Base-by-base conservation (phyloP, 805 yeast species). In the Yarrowia divulgata region DNA sequence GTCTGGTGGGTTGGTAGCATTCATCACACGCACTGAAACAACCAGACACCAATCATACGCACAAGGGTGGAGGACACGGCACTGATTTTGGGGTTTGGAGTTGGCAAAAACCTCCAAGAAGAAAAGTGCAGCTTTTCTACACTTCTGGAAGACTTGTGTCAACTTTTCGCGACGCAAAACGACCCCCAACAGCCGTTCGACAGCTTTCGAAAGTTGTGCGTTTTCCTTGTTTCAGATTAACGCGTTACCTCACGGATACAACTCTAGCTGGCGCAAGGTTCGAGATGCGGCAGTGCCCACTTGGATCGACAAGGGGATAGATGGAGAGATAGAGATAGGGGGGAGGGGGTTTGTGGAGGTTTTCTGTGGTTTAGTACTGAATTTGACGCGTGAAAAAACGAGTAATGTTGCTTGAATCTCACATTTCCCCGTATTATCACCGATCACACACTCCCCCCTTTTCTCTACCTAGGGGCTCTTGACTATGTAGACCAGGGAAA, bases 201-300 rank as follows among this genome's bases (percentile, higher is more conserved):
- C 29, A 46, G 35, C 29, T 23, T 23, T 23, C 29, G 4, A 23
- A 23, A 23, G 29, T 23, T 23, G 13, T 29, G 12, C 16, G 35
- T 35, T 35, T 29, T 49, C 37, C 32, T 12, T 52, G 60, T 54
- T 54, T 54, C 60, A 54, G 60, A 54, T 54, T 34, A 8, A 54
- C 60, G 60, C 60, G 60, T 52, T n/a, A 29, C 34, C 60, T 16
- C 58, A 54, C 60, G 45, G 45, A 37, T 19, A 54, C 34, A 54
- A 54, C 19, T 39, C 39, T 54, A 19, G 18, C 19, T 12, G 8
- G 18, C 2, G 8, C n/a, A 14, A 10, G 10, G 45, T 54, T 54
- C 14, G 10, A 35, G 35, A 39, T 37, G 45, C 32, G 55, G 58
- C 58, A 52, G 42, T 52, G 43, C 58, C 54, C 57, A 50, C 29